These are phyloP conservation scores for Lachnellula hyalina DNA, from an alignment of 2,329 filamentous ascomycete species.

Conservation along the genomic window DNA sequence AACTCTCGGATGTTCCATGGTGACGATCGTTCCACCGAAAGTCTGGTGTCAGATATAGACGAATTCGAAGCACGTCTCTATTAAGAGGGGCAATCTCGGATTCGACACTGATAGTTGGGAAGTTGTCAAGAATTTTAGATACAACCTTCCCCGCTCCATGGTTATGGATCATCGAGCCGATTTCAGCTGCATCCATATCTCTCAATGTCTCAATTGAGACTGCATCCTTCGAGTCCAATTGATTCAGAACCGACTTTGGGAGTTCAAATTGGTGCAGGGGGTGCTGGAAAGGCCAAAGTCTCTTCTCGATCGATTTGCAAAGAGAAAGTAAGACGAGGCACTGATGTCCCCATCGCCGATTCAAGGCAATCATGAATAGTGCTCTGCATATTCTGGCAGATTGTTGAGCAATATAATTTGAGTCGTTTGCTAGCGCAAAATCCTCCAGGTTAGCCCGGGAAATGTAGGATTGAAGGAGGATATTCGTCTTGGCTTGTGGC, in stretches of 20 bases:
- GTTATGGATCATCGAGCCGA: constrained; percentile 88
- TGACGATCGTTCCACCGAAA: constrained; percentile 93
- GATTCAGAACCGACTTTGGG: constrained; percentile 73
- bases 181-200: constrained; percentile 90
- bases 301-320: constrained; percentile 95
- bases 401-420: constrained; percentile 93
- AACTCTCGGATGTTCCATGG: constrained; percentile 91
- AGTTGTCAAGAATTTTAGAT: constrained; percentile 76
- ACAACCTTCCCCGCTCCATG: constrained; percentile 80
- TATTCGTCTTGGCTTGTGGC: constrained; percentile 89
- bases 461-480: constrained; percentile 89
- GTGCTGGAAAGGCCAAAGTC: constrained; percentile 92
- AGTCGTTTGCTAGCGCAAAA: constrained; percentile 87
- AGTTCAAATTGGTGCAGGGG: constrained; percentile 94
- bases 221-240: constrained; percentile 76
- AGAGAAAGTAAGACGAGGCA: constrained; percentile 86
- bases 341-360: constrained; percentile 91
- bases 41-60: constrained; percentile 78
- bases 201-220: constrained; percentile 75
- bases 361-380: constrained; percentile 95
- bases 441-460: constrained; percentile 84
- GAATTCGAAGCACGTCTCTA: constrained; percentile 87
- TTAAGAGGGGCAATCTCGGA: constrained; percentile 95
- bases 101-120: constrained; percentile 86
- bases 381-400: constrained; percentile 90